Percentiles rank a stretch among this genome's conserved stretches.
Evolutionary conservation across 257 asterid genomes (phyloP).

Genomic region (Solanum gracilifrons): DNA sequence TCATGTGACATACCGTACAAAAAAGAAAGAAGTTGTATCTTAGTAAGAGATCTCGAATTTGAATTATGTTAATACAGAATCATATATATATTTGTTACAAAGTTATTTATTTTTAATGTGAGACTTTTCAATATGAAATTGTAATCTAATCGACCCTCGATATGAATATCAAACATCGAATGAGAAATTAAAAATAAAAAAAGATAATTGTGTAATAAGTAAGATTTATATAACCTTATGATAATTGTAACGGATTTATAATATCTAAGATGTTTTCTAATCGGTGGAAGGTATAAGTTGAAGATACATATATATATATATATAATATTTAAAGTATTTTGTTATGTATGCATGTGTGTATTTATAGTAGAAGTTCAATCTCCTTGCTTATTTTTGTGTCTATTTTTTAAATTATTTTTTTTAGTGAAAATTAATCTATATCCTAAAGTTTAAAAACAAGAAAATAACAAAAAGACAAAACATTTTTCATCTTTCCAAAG

Average conservation of each 20-base stretch:
- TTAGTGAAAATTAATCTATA: not conserved
- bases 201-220: too few relatives aligned
- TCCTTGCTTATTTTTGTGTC: not conserved
- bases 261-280: not conserved
- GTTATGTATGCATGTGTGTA: not conserved
- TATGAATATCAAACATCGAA: accelerated
- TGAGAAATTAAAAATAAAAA: not conserved
- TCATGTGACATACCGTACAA: not conserved
- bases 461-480: not conserved
- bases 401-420: not conserved
- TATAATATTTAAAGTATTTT: not conserved
- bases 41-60: not conserved
- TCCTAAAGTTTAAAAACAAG: not conserved
- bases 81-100: accelerated
- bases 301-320: not conserved
- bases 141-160: accelerated
- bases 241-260: too few relatives aligned
- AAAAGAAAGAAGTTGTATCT: not conserved
- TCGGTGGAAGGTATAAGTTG: not conserved
- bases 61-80: accelerated
- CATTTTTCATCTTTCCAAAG: not conserved
- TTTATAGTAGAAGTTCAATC: not conserved
- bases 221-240: not conserved
- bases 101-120: not conserved
- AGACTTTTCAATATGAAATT: not conserved